These are phyloP conservation scores for Arabidopsis lyrata DNA, from an alignment of 441 rosid genomes.

Conservation along the genomic window DNA sequence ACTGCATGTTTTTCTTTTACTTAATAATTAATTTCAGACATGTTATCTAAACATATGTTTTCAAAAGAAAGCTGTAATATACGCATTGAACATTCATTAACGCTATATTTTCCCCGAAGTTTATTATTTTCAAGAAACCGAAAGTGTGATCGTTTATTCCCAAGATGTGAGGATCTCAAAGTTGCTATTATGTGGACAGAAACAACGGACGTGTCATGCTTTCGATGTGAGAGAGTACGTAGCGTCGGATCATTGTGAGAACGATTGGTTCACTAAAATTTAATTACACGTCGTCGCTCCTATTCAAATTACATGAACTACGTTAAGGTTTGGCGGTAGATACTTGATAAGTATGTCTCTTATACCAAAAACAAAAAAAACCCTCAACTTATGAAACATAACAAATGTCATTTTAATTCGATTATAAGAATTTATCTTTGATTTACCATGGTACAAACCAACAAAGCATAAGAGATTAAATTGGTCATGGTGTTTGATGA, in stretches of 20 bases:
- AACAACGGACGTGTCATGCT: slow-evolving; percentile 23
- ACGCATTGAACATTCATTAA: background rate
- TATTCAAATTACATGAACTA: background rate
- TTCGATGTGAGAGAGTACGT: background rate
- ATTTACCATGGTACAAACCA: background rate
- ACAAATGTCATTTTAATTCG: background rate
- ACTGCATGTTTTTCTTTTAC: background rate
- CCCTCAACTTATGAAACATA: background rate
- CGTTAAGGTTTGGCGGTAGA: background rate
- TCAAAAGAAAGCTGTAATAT: background rate
- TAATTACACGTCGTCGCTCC: background rate
- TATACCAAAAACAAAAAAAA: background rate
- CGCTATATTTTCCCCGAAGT: background rate
- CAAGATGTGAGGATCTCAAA: slow-evolving; percentile 22
- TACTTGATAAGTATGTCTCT: background rate
- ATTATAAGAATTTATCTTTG: background rate
- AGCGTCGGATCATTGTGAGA: background rate
- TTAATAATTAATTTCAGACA: background rate
- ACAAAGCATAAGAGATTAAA: background rate
- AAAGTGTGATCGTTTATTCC: slow-evolving; percentile 9
- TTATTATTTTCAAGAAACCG: slow-evolving; percentile 15
- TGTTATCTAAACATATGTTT: background rate
- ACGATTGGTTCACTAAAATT: slow-evolving; percentile 3
- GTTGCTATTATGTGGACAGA: slow-evolving; percentile 26
- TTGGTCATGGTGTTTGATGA: background rate